These are phyloP conservation scores for Dimocarpus longan DNA, from an alignment of 345 rosid species.

Conservation along the genomic window DNA sequence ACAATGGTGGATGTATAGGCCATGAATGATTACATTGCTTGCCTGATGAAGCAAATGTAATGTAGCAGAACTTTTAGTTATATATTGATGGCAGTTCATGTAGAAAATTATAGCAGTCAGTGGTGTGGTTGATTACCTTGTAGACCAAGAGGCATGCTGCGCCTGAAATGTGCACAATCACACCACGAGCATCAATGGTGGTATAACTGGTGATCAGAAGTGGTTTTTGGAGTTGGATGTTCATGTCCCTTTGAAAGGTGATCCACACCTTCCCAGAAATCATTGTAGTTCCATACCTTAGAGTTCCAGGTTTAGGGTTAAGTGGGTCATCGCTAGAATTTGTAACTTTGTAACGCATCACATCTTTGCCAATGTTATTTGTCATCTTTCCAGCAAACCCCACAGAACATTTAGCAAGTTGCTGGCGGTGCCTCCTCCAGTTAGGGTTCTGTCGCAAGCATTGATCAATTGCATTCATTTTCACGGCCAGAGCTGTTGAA, in stretches of 20 bases:
- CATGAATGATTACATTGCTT: slow-evolving; percentile 71
- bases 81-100: background rate
- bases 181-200: slow-evolving; percentile 73
- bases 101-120: background rate
- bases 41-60: slow-evolving; percentile 27
- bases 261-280: slow-evolving; percentile 66
- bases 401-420: slow-evolving; percentile 58
- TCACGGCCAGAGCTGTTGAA: slow-evolving; percentile 17
- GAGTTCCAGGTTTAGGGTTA: slow-evolving; percentile 66
- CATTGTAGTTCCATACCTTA: slow-evolving; percentile 66
- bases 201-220: slow-evolving; percentile 77
- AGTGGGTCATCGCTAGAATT: slow-evolving; percentile 66
- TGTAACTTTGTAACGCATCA: slow-evolving; percentile 51
- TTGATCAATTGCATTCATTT: slow-evolving; percentile 63
- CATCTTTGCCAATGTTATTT: slow-evolving; percentile 53
- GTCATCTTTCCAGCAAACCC: slow-evolving; percentile 78
- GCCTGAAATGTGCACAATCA: slow-evolving; percentile 53
- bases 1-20: slow-evolving; percentile 70
- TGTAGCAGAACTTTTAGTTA: slow-evolving; percentile 29
- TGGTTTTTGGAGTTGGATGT: slow-evolving; percentile 52
- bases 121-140: slow-evolving; percentile 31
- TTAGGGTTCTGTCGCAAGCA: slow-evolving; percentile 64
- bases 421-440: slow-evolving; percentile 54
- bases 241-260: slow-evolving; percentile 67
- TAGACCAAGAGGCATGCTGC: slow-evolving; percentile 61